These are phyloP conservation scores for Gastrolobium villosum DNA, from an alignment of 306 rosid species.

Conservation along the genomic window DNA sequence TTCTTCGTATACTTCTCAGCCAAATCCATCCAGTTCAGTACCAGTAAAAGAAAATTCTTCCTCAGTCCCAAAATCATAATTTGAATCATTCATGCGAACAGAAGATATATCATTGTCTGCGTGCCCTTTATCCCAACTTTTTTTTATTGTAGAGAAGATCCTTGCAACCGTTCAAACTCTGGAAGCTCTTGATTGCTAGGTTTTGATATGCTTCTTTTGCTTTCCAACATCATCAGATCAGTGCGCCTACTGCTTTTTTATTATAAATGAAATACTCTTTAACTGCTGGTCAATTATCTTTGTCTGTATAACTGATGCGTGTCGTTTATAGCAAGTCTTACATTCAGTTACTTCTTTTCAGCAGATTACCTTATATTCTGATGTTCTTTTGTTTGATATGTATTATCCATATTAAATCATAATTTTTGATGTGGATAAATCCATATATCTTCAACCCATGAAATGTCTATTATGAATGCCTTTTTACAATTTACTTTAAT, in stretches of 20 bases:
- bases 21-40: not conserved
- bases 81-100: not conserved
- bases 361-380: slow-evolving; percentile 5
- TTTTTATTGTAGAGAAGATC: not conserved
- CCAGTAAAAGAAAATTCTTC: not conserved
- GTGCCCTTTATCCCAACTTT: not conserved
- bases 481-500: not conserved
- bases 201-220: not conserved
- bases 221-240: not conserved
- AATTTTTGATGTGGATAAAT: not conserved
- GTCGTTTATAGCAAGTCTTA: not conserved
- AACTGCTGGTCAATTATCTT: not conserved
- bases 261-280: not conserved
- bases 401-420: not conserved
- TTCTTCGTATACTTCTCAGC: not conserved
- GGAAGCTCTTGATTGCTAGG: slow-evolving; percentile 18
- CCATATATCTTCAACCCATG: not conserved
- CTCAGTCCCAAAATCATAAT: not conserved
- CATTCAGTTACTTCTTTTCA: not conserved
- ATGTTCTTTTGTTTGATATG: slow-evolving; percentile 14
- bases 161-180: not conserved
- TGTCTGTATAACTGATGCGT: slow-evolving; percentile 17
- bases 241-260: not conserved
- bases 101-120: not conserved
- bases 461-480: not conserved